Conservation (phyloP, 1,284 basidiomycete species). For the Tylopilus sp. region DNA sequence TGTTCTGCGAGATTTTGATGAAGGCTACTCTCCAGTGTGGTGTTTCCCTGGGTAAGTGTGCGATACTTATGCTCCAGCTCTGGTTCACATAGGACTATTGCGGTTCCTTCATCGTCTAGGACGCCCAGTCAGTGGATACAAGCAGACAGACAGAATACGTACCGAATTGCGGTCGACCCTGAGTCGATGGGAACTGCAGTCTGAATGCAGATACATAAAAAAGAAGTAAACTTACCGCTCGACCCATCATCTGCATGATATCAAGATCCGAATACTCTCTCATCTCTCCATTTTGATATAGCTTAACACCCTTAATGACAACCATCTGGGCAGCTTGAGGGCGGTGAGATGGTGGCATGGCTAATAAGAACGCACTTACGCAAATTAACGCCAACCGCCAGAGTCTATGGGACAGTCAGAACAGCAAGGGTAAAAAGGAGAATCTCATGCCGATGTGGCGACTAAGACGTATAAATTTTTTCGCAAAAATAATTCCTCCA, state of each 20-base stretch:
- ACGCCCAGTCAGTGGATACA: constrained; percentile 8
- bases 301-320: constrained; percentile 75
- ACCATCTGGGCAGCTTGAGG: constrained; percentile 70
- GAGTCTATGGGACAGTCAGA: constrained; percentile 47
- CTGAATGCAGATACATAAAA: neutral
- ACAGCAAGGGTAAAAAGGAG: constrained; percentile 1
- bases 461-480: constrained; percentile 64
- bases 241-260: constrained; percentile 81
- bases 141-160: constrained; percentile 8
- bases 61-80: constrained; percentile 71
- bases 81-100: constrained; percentile 74
- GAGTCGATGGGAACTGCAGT: constrained; percentile 11
- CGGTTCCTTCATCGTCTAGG: constrained; percentile 70
- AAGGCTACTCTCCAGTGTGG: constrained; percentile 77
- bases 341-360: neutral
- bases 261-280: constrained; percentile 79
- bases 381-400: constrained; percentile 86
- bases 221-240: constrained; percentile 52
- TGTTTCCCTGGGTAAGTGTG: constrained; percentile 59
- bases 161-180: constrained; percentile 94
- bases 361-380: constrained; percentile 44
- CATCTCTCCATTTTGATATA: constrained; percentile 59
- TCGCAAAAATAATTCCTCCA: constrained; percentile 67
- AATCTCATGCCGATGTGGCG: constrained; percentile 60
- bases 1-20: constrained; percentile 84